Conservation (phyloP, 257 asterid genomes). For the Sherardia arvensis region DNA sequence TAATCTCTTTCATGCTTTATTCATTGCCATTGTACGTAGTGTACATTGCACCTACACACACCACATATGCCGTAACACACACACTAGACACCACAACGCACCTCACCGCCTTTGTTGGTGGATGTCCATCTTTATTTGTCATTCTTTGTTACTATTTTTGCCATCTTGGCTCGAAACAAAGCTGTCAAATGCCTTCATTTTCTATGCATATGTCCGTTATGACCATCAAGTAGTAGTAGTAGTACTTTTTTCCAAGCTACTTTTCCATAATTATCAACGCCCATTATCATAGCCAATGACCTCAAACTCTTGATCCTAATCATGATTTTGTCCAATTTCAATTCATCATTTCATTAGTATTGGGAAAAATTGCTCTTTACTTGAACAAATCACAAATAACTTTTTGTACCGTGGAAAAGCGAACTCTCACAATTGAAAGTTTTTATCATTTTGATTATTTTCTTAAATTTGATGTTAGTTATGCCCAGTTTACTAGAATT, state of each 20-base stretch:
- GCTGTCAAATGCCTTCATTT: conserved; percentile 18
- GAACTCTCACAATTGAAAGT: too few species aligned
- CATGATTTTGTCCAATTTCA: conserved; percentile 7
- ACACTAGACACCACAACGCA: conserved; percentile 3
- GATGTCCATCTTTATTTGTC: conserved; percentile 16
- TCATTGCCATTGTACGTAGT: background rate
- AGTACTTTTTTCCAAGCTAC: conserved; percentile 9
- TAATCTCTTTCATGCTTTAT: background rate
- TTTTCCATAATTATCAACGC: conserved; percentile 17
- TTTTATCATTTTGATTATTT: too few species aligned
- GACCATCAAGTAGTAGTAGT: background rate
- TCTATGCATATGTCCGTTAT: conserved; percentile 16
- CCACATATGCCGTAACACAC: conserved; percentile 4
- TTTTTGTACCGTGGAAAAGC: too few species aligned
- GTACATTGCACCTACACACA: background rate
- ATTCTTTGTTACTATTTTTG: conserved; percentile 5
- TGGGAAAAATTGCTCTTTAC: background rate
- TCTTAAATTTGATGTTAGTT: too few species aligned
- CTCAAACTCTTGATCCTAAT: conserved; percentile 15
- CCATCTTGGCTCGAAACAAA: conserved; percentile 22
- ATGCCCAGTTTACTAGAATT: too few species aligned
- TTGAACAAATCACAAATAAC: background rate
- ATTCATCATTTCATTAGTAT: background rate
- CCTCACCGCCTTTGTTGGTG: conserved; percentile 19
- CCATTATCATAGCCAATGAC: conserved; percentile 18